A percentile compares a stretch with the other conserved stretches of the same genome.
Conservation (phyloP, 2,329 filamentous ascomycete genomes). For the Trichoderma harzianum region DNA sequence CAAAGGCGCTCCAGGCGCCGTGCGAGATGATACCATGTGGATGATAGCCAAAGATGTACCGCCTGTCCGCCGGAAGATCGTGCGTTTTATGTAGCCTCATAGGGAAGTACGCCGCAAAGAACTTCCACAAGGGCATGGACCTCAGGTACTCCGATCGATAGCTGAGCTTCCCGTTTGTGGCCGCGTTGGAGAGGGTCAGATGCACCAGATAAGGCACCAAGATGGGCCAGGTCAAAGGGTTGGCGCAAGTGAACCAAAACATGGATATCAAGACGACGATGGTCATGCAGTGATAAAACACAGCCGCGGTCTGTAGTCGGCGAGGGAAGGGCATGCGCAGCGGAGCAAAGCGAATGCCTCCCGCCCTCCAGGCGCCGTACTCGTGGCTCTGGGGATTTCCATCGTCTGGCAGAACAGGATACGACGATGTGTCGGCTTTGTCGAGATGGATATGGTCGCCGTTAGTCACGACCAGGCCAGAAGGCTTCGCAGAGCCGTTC, state of each 20-base stretch:
- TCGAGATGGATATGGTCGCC: background rate
- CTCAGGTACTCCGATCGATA: constrained; percentile 74
- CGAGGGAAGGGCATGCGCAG: constrained; percentile 68
- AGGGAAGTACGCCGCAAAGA: constrained; percentile 92
- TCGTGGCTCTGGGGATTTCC: constrained; percentile 24
- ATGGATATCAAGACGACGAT: constrained; percentile 68
- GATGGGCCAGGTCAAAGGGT: constrained; percentile 86
- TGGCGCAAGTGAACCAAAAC: constrained; percentile 89
- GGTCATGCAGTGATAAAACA: constrained; percentile 68
- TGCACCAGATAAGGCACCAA: constrained; percentile 76
- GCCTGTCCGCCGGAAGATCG: constrained; percentile 72
- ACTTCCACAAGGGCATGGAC: constrained; percentile 72
- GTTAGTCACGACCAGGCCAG: constrained; percentile 7
- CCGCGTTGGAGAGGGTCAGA: constrained; percentile 73
- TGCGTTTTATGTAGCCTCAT: constrained; percentile 82
- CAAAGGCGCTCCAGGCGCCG: constrained; percentile 90
- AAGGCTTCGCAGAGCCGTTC: background rate
- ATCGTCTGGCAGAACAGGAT: constrained; percentile 29
- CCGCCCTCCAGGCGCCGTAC: constrained; percentile 35
- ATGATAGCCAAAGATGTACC: constrained; percentile 97
- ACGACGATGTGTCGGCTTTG: constrained; percentile 13
- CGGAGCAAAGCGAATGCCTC: constrained; percentile 78
- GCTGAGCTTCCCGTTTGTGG: constrained; percentile 69
- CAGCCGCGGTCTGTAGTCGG: constrained; percentile 73
- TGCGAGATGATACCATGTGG: constrained; percentile 97